These are phyloP conservation scores for Cyamopsis tetragonoloba DNA, from an alignment of 306 rosid genomes.

Conservation along the genomic window DNA sequence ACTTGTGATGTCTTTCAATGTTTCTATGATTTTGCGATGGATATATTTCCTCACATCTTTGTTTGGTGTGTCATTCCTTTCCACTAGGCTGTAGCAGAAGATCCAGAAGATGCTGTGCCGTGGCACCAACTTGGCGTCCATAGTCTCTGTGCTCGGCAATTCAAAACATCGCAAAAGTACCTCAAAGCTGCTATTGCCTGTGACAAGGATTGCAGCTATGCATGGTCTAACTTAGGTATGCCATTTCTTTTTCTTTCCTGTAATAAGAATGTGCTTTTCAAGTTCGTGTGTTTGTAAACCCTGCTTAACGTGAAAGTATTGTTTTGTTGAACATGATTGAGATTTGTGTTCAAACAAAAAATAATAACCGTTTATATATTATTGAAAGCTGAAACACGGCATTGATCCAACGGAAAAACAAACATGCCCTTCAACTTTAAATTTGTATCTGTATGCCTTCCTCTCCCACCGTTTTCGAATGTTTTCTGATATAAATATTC, in stretches of 20 bases:
- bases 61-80: slow-evolving; percentile 6
- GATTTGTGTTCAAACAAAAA: too few relatives aligned
- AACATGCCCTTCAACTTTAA: too few relatives aligned
- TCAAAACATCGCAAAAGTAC: slow-evolving; percentile 69
- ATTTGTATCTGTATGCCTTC: background rate
- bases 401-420: too few relatives aligned
- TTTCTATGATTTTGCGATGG: slow-evolving; percentile 14
- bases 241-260: background rate
- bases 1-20: background rate
- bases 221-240: slow-evolving; percentile 90
- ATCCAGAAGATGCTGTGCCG: slow-evolving; percentile 84
- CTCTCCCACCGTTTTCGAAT: background rate
- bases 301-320: too few relatives aligned
- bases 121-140: slow-evolving; percentile 98
- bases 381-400: too few relatives aligned
- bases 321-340: too few relatives aligned
- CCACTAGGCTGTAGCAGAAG: slow-evolving; percentile 76
- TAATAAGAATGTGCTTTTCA: background rate
- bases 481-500: background rate
- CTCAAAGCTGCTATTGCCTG: slow-evolving; percentile 81
- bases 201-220: slow-evolving; percentile 61
- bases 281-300: too few relatives aligned
- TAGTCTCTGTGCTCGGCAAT: slow-evolving; percentile 74
- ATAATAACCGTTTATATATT: too few relatives aligned
- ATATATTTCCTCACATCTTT: background rate